A percentile compares a stretch with the other conserved stretches of the same genome.
These are phyloP conservation scores for Gossypium stocksii DNA, from an alignment of 345 rosid genomes.

Conservation along the genomic window DNA sequence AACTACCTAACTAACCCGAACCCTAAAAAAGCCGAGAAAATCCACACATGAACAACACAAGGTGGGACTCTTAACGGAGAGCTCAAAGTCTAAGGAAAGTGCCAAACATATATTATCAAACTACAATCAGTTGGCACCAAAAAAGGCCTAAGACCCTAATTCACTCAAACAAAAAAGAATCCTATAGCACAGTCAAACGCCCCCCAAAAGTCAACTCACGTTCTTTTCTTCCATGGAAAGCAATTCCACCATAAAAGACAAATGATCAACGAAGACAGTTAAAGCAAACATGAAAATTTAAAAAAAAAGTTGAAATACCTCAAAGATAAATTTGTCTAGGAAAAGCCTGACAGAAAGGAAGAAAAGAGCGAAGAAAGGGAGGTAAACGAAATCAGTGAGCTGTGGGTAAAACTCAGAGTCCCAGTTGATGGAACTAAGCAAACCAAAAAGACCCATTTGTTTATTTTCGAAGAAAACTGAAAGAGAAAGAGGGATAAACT, in stretches of 20 bases:
- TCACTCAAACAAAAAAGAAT: neutral
- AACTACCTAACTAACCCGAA: too few species aligned
- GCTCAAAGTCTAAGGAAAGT: too few species aligned
- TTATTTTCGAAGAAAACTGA: neutral
- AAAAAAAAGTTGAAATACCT: neutral
- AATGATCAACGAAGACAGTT: neutral
- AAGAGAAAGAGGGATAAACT: neutral
- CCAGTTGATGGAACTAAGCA: neutral
- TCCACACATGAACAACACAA: too few species aligned
- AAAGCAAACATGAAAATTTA: neutral
- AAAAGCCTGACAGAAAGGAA: conserved; percentile 4
- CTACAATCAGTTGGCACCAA: neutral
- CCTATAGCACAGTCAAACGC: neutral
- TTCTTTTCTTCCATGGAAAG: neutral
- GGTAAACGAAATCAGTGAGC: neutral
- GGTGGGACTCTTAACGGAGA: too few species aligned
- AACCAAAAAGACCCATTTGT: neutral
- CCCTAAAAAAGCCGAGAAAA: too few species aligned
- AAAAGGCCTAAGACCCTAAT: neutral
- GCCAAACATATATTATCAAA: neutral
- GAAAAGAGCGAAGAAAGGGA: conserved; percentile 10
- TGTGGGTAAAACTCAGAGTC: conserved; percentile 3
- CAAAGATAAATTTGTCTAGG: conserved; percentile 5
- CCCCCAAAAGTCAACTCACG: neutral
- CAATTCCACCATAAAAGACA: neutral